Percentiles rank a stretch among this genome's conserved stretches.
Evolutionary conservation across 768 basidiomycete species (phyloP).

Genomic region (Tephrocybe sp.): DNA sequence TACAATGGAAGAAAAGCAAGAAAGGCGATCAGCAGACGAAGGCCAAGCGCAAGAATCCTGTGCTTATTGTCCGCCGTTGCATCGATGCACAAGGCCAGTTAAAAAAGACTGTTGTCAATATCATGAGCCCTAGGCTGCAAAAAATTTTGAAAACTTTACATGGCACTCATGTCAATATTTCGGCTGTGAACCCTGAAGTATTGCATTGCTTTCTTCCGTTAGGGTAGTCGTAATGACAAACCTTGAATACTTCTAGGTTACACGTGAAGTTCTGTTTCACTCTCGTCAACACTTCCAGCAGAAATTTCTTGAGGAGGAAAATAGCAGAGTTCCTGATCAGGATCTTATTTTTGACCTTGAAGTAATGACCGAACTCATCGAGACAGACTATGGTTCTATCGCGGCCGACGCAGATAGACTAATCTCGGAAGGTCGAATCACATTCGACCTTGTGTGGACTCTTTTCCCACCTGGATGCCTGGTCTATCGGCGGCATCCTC

Average conservation of each 20-base stretch:
- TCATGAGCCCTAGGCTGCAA: neutral
- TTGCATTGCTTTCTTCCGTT: neutral
- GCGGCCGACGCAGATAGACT: neutral
- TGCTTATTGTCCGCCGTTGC: neutral
- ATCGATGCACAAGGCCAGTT: neutral
- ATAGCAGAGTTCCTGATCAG: neutral
- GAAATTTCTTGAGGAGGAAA: neutral
- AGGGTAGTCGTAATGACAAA: neutral
- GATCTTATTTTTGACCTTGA: neutral
- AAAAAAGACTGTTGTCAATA: neutral
- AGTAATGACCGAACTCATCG: neutral
- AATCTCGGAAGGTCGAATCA: slow-evolving; percentile 14
- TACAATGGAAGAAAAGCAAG: neutral
- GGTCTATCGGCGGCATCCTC: neutral
- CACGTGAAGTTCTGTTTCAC: neutral
- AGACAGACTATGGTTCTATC: neutral
- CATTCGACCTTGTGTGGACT: slow-evolving; percentile 31
- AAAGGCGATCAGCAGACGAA: neutral
- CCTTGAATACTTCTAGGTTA: neutral
- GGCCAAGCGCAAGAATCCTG: neutral
- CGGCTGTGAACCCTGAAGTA: neutral
- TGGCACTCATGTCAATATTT: neutral
- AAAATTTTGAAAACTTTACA: neutral
- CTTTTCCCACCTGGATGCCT: slow-evolving; percentile 21
- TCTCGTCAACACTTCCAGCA: neutral